Base-by-base conservation (phyloP, 2,329 filamentous ascomycete genomes). In the Aureobasidium sp. region DNA sequence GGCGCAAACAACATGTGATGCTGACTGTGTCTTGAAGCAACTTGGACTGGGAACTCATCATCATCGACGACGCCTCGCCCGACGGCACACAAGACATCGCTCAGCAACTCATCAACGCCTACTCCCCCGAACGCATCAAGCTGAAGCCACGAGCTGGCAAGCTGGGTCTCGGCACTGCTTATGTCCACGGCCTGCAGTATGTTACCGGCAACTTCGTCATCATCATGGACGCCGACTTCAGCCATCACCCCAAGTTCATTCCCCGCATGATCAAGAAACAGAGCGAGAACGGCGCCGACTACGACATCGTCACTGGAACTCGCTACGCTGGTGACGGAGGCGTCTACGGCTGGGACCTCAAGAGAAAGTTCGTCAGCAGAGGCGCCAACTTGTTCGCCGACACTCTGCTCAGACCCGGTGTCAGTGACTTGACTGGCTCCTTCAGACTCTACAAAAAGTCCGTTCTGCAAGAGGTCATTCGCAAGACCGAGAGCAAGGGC, bases 201-300 rank as follows among this genome's bases (percentile, higher is more conserved):
- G 88, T 84, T 27, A 91, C 87, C 25, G 94, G 94, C 70, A 97
- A 95, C 83, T 97, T 87, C 73, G 90, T 99, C 74, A 90, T 99
- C 81, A 99, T 99, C 83, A 99, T 99, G 94, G 94, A 99, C 81
- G 94, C 95, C 77, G 94, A 99, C 79, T 99, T 99, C 83, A 91
- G 86, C 70, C 94, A 99, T 80, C 94, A 99, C 82, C 94, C 94
- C 73, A 99, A 97, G 79, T 99, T 97, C 84, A 96, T 99, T 77
- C 87, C 92, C 60, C 82, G 87, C 73, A 97, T 99, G 91, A 90
- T 99, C 70, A 83, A 83, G 64, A 84, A 87, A 68, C 94, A 97
- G 77, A 84, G 85, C 75, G 78, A 80, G 62, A 87, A 81, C 67
- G 86, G 90, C 80, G 87, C 81, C 67, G 86, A 91, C 80, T 96